Evolutionary conservation across 2,329 filamentous ascomycete genomes (phyloP).

Genomic region (Zarea fungicola): DNA sequence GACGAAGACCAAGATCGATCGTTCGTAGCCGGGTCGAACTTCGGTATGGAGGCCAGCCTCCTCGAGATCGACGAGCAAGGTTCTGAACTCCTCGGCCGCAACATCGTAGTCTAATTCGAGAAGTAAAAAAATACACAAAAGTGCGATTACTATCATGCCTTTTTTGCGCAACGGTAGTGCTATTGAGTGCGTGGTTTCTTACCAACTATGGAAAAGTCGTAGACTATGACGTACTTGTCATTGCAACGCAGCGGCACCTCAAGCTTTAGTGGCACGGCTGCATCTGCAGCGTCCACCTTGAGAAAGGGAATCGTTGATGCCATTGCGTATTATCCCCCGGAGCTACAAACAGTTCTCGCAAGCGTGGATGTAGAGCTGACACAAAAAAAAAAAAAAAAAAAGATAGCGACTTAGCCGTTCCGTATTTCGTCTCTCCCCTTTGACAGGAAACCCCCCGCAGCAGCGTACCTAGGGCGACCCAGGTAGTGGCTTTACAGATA

Average conservation of each 20-base stretch:
- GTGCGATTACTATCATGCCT: background rate
- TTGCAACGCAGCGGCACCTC: constrained; percentile 20
- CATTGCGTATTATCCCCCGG: background rate
- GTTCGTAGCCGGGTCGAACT: constrained; percentile 64
- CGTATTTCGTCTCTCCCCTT: too few relatives aligned
- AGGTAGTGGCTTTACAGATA: too few relatives aligned
- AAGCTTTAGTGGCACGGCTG: background rate
- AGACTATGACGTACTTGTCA: constrained; percentile 37
- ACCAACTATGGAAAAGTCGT: constrained; percentile 33
- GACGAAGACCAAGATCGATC: constrained; percentile 62
- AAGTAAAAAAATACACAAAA: too few relatives aligned
- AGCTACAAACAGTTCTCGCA: too few relatives aligned
- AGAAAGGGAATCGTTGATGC: constrained; percentile 6
- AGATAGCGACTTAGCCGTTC: too few relatives aligned
- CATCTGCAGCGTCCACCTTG: constrained; percentile 1
- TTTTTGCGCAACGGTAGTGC: background rate
- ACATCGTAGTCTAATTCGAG: constrained; percentile 32
- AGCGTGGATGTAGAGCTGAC: too few relatives aligned
- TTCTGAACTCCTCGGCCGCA: constrained; percentile 30
- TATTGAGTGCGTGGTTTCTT: constrained; percentile 6
- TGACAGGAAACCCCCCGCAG: too few relatives aligned
- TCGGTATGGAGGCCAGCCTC: constrained; percentile 63
- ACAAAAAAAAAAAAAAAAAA: too few relatives aligned
- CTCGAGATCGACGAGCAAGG: constrained; percentile 53
- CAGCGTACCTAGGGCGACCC: too few relatives aligned